Evolutionary conservation across 345 rosid genomes (phyloP), one percentile per base, ranked within the genome.

Genomic region (Jatropha curcas): DNA sequence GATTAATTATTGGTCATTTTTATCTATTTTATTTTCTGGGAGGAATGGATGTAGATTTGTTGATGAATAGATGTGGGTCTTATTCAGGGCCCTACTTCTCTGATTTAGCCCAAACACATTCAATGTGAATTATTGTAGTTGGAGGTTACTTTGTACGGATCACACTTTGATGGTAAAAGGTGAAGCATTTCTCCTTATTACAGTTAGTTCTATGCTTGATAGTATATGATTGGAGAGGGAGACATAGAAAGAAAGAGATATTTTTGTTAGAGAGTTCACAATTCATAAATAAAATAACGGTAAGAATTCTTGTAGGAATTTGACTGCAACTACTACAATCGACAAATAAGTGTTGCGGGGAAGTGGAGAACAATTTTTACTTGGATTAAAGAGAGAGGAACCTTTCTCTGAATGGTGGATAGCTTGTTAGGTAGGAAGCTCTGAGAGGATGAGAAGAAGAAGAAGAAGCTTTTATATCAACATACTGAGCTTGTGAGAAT

Each of bases 121-220:
- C 35, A 68, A 72, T 66, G 71, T 65, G 77, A 77, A 82, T 80
- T 80, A 70, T 84, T 74, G 80, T 45, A 57, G 73, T 55, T 60
- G 34, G 20, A 65, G 68, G 12, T 50, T 45, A 19, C 0, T 46
- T 30, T 10, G 45, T 62, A 62, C 48, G 57, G 35, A 52, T 30
- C 30, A 1, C 13, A 25, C 53, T 51, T 60, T 35, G 67, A 52
- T 50, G 64, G 74, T 59, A 67, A 71, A 79, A 64, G 58, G 61
- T 77, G 61, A 77, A 65, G 31, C 33, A n/a, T 39, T 57, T 34
- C 31, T 45, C 43, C 24, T 57, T 45, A 7, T 58, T 19, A 22
- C 70, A 48, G 41, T 75, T 71, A 72, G 58, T 57, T 52, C 46
- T 48, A 7, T 41, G 45, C 45, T 41, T 64, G 60, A 4, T 67